These are phyloP conservation scores for Xylaria polymorpha DNA, from an alignment of 2,329 filamentous ascomycete genomes.

Conservation along the genomic window DNA sequence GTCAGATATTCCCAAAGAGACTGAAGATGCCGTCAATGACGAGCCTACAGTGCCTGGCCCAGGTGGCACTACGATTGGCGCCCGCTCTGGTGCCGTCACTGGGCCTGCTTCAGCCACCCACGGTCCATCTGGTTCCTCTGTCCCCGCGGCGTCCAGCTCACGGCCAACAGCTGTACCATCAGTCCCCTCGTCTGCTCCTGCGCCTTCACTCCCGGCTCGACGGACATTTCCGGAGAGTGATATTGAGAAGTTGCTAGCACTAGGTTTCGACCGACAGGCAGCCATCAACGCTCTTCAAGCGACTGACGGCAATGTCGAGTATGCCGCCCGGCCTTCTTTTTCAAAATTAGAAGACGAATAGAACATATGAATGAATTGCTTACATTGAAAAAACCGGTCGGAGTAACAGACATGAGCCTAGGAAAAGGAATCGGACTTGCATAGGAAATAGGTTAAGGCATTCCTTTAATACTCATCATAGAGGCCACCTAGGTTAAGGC, in stretches of 20 bases:
- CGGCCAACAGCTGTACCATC: slow-evolving; percentile 44
- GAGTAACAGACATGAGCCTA: slow-evolving; percentile 22
- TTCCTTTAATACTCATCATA: slow-evolving; percentile 32
- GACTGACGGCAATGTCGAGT: slow-evolving; percentile 86
- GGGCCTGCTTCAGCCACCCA: slow-evolving; percentile 56
- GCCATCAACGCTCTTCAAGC: slow-evolving; percentile 85
- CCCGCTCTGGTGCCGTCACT: slow-evolving; percentile 80
- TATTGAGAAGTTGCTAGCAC: slow-evolving; percentile 78
- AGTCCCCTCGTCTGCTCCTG: slow-evolving; percentile 15
- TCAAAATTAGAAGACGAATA: slow-evolving; percentile 53
- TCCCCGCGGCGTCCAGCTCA: slow-evolving; percentile 46
- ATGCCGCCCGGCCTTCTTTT: slow-evolving; percentile 87
- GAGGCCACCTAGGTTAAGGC: slow-evolving; percentile 33
- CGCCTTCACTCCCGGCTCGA: slow-evolving; percentile 42
- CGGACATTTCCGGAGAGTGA: slow-evolving; percentile 68
- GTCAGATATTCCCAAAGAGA: slow-evolving; percentile 89
- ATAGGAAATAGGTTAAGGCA: slow-evolving; percentile 26
- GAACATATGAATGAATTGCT: slow-evolving; percentile 8
- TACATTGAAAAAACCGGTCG: slow-evolving; percentile 22
- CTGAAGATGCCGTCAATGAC: slow-evolving; percentile 76
- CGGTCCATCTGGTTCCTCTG: slow-evolving; percentile 44
- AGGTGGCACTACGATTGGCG: slow-evolving; percentile 88
- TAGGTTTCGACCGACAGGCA: slow-evolving; percentile 81
- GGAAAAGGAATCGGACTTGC: slow-evolving; percentile 27
- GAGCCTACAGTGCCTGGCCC: slow-evolving; percentile 89